Evolutionary conservation across 345 rosid genomes (phyloP).

Genomic region (Populus davidiana): DNA sequence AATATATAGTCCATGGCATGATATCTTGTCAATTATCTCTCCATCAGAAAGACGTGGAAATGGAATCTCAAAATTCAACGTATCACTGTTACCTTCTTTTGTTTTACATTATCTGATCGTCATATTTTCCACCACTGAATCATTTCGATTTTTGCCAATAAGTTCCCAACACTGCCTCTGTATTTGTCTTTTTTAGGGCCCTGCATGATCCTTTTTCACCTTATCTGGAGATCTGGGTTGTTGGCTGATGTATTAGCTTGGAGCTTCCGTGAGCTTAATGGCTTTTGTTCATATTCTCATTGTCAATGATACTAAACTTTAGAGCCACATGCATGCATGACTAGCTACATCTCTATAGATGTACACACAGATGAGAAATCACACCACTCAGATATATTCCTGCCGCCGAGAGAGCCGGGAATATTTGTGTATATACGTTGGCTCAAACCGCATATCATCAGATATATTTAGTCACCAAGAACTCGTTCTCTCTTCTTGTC

Average conservation of each 20-base stretch:
- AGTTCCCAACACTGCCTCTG: not conserved
- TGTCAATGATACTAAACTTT: conserved; percentile 8
- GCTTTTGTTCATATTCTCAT: not conserved
- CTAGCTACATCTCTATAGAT: not conserved
- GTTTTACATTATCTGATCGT: conserved; percentile 10
- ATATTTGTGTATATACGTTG: not conserved
- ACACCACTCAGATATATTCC: not conserved
- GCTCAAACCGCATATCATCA: too few relatives aligned
- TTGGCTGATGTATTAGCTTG: conserved; percentile 1
- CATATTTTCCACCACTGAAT: conserved; percentile 11
- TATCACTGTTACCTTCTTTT: conserved; percentile 17
- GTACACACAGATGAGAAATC: not conserved
- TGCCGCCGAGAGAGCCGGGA: not conserved
- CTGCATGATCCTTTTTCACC: conserved; percentile 5
- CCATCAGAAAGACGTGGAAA: conserved; percentile 10
- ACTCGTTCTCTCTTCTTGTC: not conserved
- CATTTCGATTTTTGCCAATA: conserved; percentile 5
- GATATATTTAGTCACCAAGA: too few relatives aligned
- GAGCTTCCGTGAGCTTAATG: not conserved
- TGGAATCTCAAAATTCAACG: conserved; percentile 25
- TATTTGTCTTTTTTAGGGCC: not conserved
- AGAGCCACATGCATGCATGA: conserved; percentile 3
- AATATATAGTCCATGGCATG: not conserved
- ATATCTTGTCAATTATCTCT: conserved; percentile 18
- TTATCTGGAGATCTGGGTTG: conserved; percentile 5